These are phyloP conservation scores for Zygotorulaspora chibaensis DNA, from an alignment of 805 yeast species.

Conservation along the genomic window DNA sequence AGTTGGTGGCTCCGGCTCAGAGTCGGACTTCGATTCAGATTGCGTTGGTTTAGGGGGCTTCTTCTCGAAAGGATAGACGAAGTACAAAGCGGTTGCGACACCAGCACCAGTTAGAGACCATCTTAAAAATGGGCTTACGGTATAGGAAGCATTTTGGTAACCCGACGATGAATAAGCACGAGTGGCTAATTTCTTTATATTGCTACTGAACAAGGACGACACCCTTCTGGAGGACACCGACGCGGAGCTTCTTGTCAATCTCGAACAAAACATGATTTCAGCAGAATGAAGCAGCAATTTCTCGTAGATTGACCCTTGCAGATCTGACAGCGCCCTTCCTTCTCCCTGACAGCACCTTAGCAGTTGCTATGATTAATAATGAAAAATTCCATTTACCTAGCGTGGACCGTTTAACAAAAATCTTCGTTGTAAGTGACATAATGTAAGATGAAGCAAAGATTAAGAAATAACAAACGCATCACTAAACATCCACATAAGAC, in stretches of 20 bases:
- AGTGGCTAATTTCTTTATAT: constrained; percentile 3
- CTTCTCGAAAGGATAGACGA: constrained; percentile 11
- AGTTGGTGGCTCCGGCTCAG: constrained; percentile 1
- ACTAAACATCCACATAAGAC: too few relatives aligned
- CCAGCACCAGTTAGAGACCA: constrained; percentile 14
- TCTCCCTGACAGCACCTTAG: not conserved
- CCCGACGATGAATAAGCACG: constrained; percentile 7
- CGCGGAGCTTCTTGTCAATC: constrained; percentile 3
- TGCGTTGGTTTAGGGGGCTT: constrained; percentile 6
- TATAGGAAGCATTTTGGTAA: not conserved
- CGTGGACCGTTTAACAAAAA: not conserved
- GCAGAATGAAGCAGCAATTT: not conserved
- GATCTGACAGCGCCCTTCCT: not conserved
- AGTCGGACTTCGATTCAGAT: not conserved
- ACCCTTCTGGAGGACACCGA: constrained; percentile 2
- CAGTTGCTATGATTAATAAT: not conserved
- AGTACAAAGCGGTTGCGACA: constrained; percentile 11
- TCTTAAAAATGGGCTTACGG: constrained; percentile 1
- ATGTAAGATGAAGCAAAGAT: too few relatives aligned
- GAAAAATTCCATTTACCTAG: not conserved
- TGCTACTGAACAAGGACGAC: not conserved
- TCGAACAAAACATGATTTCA: constrained; percentile 2
- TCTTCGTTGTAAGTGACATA: too few relatives aligned
- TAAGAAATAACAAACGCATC: too few relatives aligned
- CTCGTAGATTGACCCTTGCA: not conserved